Evolutionary conservation across 2,329 filamentous ascomycete genomes (phyloP).

Genomic region (Hypoxylon sp.): DNA sequence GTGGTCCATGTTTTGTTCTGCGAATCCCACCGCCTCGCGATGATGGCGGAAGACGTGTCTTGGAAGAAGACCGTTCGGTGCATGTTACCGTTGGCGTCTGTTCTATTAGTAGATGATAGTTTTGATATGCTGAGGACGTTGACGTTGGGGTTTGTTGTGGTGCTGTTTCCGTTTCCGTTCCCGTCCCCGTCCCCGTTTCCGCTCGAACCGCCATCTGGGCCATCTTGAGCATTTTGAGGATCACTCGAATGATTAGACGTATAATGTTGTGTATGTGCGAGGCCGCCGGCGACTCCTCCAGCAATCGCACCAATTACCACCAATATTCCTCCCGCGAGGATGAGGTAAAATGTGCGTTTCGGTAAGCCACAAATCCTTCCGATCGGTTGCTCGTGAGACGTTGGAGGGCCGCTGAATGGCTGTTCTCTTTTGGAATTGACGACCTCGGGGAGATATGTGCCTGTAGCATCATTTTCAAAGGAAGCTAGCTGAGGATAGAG

Average conservation of each 20-base stretch:
- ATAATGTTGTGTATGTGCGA: conserved; percentile 16
- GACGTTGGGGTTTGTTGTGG: conserved; percentile 19
- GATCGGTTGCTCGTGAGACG: background rate
- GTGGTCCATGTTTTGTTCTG: conserved; percentile 42
- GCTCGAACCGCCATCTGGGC: background rate
- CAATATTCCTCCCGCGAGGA: conserved; percentile 23
- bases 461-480: conserved; percentile 16
- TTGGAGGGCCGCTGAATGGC: background rate
- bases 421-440: background rate
- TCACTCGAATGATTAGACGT: background rate
- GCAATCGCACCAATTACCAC: conserved; percentile 40
- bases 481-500: conserved; percentile 20
- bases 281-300: conserved; percentile 43
- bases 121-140: conserved; percentile 43
- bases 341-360: conserved; percentile 36
- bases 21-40: conserved; percentile 48
- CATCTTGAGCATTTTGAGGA: background rate
- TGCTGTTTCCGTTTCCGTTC: background rate
- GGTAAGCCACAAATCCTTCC: conserved; percentile 41
- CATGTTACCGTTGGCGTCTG: conserved; percentile 36
- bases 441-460: conserved; percentile 19
- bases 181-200: background rate
- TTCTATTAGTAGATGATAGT: conserved; percentile 47
- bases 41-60: conserved; percentile 40
- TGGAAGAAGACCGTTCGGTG: conserved; percentile 51